Conservation (phyloP, 2,329 filamentous ascomycete genomes). For the Pseudohalonectria lignicola region DNA sequence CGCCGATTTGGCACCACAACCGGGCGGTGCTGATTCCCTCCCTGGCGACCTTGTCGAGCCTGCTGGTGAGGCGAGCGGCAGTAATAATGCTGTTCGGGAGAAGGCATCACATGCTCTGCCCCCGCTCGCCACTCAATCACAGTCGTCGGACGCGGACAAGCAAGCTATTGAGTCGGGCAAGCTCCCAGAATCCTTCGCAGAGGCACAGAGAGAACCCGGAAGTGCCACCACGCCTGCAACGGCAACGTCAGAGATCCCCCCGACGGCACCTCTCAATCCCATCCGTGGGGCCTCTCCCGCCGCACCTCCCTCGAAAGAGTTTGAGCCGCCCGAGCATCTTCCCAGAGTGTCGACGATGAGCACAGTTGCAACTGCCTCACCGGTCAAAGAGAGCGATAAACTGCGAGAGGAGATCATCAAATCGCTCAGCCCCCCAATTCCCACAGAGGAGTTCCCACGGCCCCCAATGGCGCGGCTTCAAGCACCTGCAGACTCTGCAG, state of each 20-base stretch:
- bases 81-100: too few relatives aligned
- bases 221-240: neutral
- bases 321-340: conserved; percentile 22
- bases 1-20: too few relatives aligned
- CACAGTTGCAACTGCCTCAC: conserved; percentile 32
- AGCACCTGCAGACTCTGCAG: neutral
- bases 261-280: conserved; percentile 33
- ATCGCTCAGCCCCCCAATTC: conserved; percentile 45
- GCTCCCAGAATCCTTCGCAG: too few relatives aligned
- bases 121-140: too few relatives aligned
- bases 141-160: too few relatives aligned
- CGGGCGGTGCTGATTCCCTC: too few relatives aligned
- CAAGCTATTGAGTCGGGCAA: too few relatives aligned
- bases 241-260: conserved; percentile 20
- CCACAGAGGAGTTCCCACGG: conserved; percentile 7
- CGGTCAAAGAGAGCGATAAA: conserved; percentile 59
- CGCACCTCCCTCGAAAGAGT: conserved; percentile 17
- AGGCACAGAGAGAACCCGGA: too few relatives aligned
- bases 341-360: conserved; percentile 33
- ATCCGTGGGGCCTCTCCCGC: conserved; percentile 21
- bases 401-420: conserved; percentile 66
- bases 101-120: too few relatives aligned
- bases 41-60: too few relatives aligned
- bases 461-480: too few relatives aligned
- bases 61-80: too few relatives aligned